Percentiles rank a stretch among this genome's conserved stretches.
Evolutionary conservation across 1,284 basidiomycete species (phyloP).

Genomic region (Rhodotorula sp.): DNA sequence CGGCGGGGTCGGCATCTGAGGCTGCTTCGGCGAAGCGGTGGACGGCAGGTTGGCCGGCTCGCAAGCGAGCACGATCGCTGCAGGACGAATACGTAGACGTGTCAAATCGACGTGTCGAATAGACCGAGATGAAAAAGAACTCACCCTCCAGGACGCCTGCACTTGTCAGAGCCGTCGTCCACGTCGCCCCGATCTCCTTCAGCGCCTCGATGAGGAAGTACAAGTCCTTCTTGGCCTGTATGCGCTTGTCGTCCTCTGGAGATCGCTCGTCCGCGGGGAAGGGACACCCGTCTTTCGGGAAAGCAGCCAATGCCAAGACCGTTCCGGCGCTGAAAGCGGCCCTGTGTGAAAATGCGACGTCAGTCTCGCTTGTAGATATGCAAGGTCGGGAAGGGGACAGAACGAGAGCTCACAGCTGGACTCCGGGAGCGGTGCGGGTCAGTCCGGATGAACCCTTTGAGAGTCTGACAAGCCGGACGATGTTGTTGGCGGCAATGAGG

Average conservation of each 20-base stretch:
- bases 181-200: constrained; percentile 32
- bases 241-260: constrained; percentile 12
- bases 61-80: neutral
- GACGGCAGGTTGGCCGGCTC: neutral
- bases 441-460: constrained; percentile 21
- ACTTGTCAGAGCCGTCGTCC: constrained; percentile 36
- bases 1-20: neutral
- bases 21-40: too few species aligned
- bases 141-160: constrained; percentile 35
- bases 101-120: neutral
- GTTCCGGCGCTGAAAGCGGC: constrained; percentile 33
- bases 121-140: neutral
- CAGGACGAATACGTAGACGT: neutral
- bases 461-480: constrained; percentile 37
- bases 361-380: neutral
- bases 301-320: constrained; percentile 32
- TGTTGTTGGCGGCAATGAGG: constrained; percentile 24
- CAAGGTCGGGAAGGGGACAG: too few species aligned
- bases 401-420: constrained; percentile 27
- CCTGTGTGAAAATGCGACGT: neutral
- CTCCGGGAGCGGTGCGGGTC: constrained; percentile 12
- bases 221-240: constrained; percentile 32
- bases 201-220: constrained; percentile 27
- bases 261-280: neutral
- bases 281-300: neutral